Evolutionary conservation across 108 stramenopile genomes (phyloP), one percentile per base, ranked within the genome.

Genomic region (Discostella stelligeroides): DNA sequence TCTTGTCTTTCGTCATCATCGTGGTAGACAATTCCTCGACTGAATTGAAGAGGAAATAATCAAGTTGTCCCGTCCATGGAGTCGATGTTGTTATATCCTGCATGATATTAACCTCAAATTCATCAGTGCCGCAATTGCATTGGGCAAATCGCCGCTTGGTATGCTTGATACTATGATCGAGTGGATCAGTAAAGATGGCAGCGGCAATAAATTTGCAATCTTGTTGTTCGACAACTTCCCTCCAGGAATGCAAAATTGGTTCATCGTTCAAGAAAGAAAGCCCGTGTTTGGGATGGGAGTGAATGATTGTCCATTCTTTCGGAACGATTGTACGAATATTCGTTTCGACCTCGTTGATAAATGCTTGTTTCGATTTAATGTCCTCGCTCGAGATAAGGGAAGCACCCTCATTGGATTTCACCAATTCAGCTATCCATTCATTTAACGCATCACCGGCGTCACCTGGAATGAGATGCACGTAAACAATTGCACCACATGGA

Each of bases 21-120:
- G 29, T 2, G 49, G 40, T 18, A 29, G 48, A 10, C 1, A 4
- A 2, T n/a, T 27, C 42, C 17, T 63, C 38, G 27, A 47, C 65
- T 41, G 18, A 46, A 39, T 79, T 79, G 34, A 50, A 72, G 13
- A 79, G 68, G 43, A 79, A 72, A 50, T 79, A 66, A 72, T 79
- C 78, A 60, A 79, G 53, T 62, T 79, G 78, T 39, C 70, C 66
- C 34, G 11, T 41, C 66, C 66, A 79, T 18, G 60, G 57, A 38
- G 9, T 37, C 14, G 55, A 56, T 3, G 37, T 37, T 2, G 27
- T 1, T 3, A 25, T 12, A 2, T n/a, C 51, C 21, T 63, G 37
- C 10, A 45, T 37, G 28, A 71, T 56, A 38, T 43, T 42, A 14
- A 42, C 21, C 39, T 67, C 62, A 51, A 79, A 79, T 12, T 67